These are phyloP conservation scores for Talaromyces piceae DNA, from an alignment of 2,329 filamentous ascomycete species.

Conservation along the genomic window DNA sequence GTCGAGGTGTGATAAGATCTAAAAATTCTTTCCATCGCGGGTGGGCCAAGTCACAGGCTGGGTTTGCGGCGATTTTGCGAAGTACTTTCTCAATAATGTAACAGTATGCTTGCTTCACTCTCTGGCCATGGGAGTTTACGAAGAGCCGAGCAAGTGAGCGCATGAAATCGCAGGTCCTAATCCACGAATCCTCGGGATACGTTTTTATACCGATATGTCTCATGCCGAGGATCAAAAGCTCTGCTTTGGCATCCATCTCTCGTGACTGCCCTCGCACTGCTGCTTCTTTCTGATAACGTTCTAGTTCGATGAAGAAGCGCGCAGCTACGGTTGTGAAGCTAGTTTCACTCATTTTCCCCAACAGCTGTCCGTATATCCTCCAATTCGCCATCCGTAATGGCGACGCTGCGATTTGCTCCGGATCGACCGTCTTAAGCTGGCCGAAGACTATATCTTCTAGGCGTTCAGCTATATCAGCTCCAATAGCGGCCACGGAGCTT, in stretches of 20 bases:
- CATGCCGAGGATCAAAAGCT: conserved; percentile 85
- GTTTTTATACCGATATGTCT: conserved; percentile 74
- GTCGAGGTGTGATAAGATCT: conserved; percentile 65
- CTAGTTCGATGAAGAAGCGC: conserved; percentile 75
- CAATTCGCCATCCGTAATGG: conserved; percentile 87
- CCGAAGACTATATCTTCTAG: conserved; percentile 93
- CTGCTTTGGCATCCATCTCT: conserved; percentile 71
- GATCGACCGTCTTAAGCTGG: conserved; percentile 84
- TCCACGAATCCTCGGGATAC: conserved; percentile 67
- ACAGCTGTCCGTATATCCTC: conserved; percentile 84
- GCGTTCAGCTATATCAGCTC: conserved; percentile 85
- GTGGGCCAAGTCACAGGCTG: conserved; percentile 66
- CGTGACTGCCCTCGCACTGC: conserved; percentile 38
- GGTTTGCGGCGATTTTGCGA: conserved; percentile 76
- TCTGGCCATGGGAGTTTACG: conserved; percentile 74
- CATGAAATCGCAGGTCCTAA: conserved; percentile 83
- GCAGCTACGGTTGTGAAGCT: conserved; percentile 79
- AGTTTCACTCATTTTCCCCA: conserved; percentile 93
- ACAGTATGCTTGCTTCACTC: conserved; percentile 90
- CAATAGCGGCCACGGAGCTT: conserved; percentile 74
- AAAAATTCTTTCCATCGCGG: conserved; percentile 85
- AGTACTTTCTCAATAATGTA: conserved; percentile 82
- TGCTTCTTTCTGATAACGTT: conserved; percentile 68
- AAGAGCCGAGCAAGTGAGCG: conserved; percentile 75
- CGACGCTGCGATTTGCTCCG: conserved; percentile 63